A percentile compares a stretch with the other conserved stretches of the same genome.
Evolutionary conservation across 306 rosid genomes (phyloP).

Genomic region (Gillenia trifoliata): DNA sequence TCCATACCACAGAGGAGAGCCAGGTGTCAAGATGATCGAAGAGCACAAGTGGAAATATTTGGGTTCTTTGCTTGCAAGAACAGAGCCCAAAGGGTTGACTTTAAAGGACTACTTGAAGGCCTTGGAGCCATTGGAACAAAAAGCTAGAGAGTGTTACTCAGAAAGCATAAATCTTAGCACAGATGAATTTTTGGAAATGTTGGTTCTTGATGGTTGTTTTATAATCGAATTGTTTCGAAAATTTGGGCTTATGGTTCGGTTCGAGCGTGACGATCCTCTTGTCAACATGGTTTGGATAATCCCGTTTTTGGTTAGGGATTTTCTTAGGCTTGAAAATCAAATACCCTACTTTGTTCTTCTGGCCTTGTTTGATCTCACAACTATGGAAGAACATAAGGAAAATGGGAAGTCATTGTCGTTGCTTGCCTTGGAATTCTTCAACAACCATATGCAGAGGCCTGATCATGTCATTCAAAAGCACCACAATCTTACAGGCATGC

Average conservation of each 20-base stretch:
- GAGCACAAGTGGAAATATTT: constrained; percentile 60
- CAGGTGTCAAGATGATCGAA: constrained; percentile 46
- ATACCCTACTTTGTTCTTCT: constrained; percentile 57
- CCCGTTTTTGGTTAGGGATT: constrained; percentile 45
- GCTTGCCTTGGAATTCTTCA: constrained; percentile 54
- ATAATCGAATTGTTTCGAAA: constrained; percentile 47
- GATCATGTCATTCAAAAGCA: constrained; percentile 23
- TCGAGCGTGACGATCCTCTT: constrained; percentile 42
- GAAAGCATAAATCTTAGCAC: constrained; percentile 26
- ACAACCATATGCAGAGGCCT: constrained; percentile 35
- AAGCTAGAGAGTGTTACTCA: constrained; percentile 55
- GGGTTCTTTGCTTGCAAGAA: constrained; percentile 33
- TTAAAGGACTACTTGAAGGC: constrained; percentile 18
- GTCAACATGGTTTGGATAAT: constrained; percentile 45
- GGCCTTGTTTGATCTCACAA: constrained; percentile 27
- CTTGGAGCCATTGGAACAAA: constrained; percentile 25
- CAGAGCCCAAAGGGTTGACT: constrained; percentile 4
- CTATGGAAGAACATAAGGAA: neutral
- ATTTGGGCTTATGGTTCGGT: constrained; percentile 15
- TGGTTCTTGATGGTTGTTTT: constrained; percentile 74
- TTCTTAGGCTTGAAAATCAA: constrained; percentile 71
- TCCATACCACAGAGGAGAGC: constrained; percentile 42
- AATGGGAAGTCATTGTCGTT: constrained; percentile 12
- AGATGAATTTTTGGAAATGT: constrained; percentile 42
- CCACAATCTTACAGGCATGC: constrained; percentile 5